These are phyloP conservation scores for Phytophthora sp. DNA, from an alignment of 352 stramenopile genomes.

Conservation along the genomic window DNA sequence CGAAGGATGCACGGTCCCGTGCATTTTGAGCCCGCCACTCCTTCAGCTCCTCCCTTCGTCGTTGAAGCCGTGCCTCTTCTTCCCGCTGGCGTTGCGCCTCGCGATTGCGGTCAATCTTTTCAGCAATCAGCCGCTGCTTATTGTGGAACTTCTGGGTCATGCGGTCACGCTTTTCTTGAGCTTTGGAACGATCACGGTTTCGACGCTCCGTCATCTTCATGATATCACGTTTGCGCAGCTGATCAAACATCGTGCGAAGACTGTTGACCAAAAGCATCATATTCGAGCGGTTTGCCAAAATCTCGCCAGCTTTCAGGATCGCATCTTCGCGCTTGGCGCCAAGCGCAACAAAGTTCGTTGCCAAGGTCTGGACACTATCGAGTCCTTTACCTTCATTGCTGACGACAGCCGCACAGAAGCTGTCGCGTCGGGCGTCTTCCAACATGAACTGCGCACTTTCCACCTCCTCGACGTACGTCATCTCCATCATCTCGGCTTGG, in stretches of 20 bases:
- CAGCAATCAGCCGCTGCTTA: conserved; percentile 65
- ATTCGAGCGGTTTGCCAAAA: conserved; percentile 81
- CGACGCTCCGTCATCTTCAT: conserved; percentile 81
- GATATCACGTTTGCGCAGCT: conserved; percentile 73
- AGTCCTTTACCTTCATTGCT: conserved; percentile 61
- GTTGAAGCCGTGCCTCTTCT: conserved; percentile 45
- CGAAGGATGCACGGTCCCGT: conserved; percentile 47
- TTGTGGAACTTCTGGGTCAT: conserved; percentile 69
- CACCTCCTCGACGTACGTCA: conserved; percentile 78
- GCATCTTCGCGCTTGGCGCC: conserved; percentile 67
- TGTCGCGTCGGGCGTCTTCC: conserved; percentile 66
- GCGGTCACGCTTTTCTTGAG: conserved; percentile 64
- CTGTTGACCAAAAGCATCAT: conserved; percentile 76
- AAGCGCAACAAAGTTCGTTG: conserved; percentile 67
- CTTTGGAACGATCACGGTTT: conserved; percentile 60
- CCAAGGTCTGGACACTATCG: conserved; percentile 69
- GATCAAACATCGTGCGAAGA: conserved; percentile 72
- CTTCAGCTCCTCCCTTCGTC: conserved; percentile 43
- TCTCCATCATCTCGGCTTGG: conserved; percentile 66
- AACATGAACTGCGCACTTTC: conserved; percentile 73
- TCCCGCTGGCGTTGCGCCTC: conserved; percentile 57
- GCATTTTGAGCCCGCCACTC: conserved; percentile 43
- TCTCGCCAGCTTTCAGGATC: conserved; percentile 79
- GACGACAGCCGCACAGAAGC: conserved; percentile 65
- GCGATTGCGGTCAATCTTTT: conserved; percentile 69